A percentile compares a stretch with the other conserved stretches of the same genome.
Evolutionary conservation across 164 flowering plant genomes (phyloP).

Genomic region (Vitis cinerea): DNA sequence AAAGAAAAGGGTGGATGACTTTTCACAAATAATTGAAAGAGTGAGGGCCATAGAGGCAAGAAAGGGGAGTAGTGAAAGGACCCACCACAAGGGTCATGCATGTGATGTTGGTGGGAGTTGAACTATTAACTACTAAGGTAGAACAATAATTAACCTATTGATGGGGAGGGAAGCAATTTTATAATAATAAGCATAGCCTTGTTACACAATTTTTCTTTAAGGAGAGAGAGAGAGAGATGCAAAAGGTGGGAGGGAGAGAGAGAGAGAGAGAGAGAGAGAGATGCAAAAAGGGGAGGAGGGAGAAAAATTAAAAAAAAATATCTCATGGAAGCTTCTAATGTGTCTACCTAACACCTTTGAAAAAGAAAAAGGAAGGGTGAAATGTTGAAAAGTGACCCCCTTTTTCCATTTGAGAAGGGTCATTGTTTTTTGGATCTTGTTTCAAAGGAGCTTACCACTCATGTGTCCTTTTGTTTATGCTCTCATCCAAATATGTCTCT

Average conservation of each 20-base stretch:
- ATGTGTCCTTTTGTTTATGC: slow-evolving; percentile 4
- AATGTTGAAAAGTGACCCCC: slow-evolving; percentile 32
- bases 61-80: slow-evolving; percentile 1
- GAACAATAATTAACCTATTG: slow-evolving; percentile 20
- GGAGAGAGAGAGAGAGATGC: slow-evolving; percentile 5
- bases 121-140: slow-evolving; percentile 12
- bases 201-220: background rate
- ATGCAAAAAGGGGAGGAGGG: background rate
- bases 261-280: slow-evolving; percentile 7
- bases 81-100: slow-evolving; percentile 27
- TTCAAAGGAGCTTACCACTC: slow-evolving; percentile 9
- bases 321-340: slow-evolving; percentile 60
- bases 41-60: background rate
- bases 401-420: slow-evolving; percentile 18
- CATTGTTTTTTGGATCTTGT: slow-evolving; percentile 15
- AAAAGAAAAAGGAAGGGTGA: slow-evolving; percentile 31
- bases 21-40: background rate
- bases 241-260: background rate
- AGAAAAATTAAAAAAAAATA: slow-evolving; percentile 17
- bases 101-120: slow-evolving; percentile 43
- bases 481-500: slow-evolving; percentile 2
- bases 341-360: slow-evolving; percentile 64
- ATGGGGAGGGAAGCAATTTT: slow-evolving; percentile 7
- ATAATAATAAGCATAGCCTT: background rate
- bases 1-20: no score